Evolutionary conservation across 306 rosid genomes (phyloP).

Genomic region (Chamaecrista fasciculata): DNA sequence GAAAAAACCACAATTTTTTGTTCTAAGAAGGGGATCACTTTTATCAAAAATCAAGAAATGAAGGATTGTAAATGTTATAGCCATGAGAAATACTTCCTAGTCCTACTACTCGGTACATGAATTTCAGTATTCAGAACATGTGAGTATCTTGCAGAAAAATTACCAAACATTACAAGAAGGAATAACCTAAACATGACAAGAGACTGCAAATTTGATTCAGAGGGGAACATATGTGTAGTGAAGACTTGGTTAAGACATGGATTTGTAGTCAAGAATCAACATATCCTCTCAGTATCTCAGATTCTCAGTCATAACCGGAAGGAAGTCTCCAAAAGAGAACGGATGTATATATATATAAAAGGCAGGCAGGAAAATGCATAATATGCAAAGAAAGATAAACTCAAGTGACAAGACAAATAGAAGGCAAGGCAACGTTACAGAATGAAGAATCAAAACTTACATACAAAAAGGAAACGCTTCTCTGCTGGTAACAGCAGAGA

Average conservation of each 20-base stretch:
- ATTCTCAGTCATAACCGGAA: constrained; percentile 1
- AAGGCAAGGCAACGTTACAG: constrained; percentile 26
- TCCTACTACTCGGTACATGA: too few species aligned
- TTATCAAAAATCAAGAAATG: neutral
- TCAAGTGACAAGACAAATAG: constrained; percentile 37
- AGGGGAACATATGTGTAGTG: too few species aligned
- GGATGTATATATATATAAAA: neutral
- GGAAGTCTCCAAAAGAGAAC: constrained; percentile 19
- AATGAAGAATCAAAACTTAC: constrained; percentile 36
- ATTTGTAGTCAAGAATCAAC: too few species aligned
- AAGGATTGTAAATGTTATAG: neutral
- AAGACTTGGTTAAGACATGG: too few species aligned
- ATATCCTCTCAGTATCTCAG: neutral
- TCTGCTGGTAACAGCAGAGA: neutral
- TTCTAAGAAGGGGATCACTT: too few species aligned
- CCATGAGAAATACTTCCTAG: too few species aligned
- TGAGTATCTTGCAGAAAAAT: constrained; percentile 21
- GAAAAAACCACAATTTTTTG: too few species aligned
- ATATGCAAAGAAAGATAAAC: too few species aligned
- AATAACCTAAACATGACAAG: neutral
- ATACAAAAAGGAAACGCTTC: constrained; percentile 27
- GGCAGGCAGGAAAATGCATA: constrained; percentile 23
- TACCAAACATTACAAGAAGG: constrained; percentile 27
- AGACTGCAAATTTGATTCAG: constrained; percentile 6
- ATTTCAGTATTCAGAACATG: constrained; percentile 8